These are phyloP conservation scores for Hirsutella rhossiliensis DNA, from an alignment of 2,329 filamentous ascomycete species.

Conservation along the genomic window DNA sequence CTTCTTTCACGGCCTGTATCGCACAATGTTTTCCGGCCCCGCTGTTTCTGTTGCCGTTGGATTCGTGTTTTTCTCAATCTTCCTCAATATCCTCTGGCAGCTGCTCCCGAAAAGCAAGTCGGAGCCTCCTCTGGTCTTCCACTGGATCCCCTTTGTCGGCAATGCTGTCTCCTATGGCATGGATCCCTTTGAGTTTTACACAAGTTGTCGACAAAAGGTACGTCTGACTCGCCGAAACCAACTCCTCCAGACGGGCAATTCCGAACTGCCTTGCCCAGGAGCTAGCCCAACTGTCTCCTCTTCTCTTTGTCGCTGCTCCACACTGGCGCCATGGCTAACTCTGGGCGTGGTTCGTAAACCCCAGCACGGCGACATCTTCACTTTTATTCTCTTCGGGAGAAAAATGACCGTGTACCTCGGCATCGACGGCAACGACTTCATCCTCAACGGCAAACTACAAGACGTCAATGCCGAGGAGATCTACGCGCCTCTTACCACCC, in stretches of 20 bases:
- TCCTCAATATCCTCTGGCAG: constrained; percentile 1
- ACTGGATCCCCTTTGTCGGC: constrained; percentile 51
- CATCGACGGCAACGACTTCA: constrained; percentile 77
- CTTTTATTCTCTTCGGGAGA: constrained; percentile 80
- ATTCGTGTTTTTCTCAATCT: neutral
- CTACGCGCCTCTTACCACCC: constrained; percentile 63
- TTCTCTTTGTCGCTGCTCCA: constrained; percentile 37
- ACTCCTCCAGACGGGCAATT: no score
- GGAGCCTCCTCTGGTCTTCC: constrained; percentile 44
- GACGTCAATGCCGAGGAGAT: constrained; percentile 87
- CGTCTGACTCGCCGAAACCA: no score
- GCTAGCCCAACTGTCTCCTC: no score
- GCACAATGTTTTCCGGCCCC: no score
- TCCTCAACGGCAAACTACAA: constrained; percentile 80
- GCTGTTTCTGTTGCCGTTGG: no score
- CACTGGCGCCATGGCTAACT: no score
- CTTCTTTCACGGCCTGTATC: no score
- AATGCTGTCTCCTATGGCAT: constrained; percentile 62
- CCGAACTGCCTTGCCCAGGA: no score
- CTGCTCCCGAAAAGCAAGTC: neutral
- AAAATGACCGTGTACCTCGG: constrained; percentile 81
- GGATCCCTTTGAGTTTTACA: constrained; percentile 48
- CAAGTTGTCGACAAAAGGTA: neutral
- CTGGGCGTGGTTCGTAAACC: neutral
- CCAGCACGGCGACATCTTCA: constrained; percentile 84